Evolutionary conservation across 2,329 filamentous ascomycete genomes (phyloP).

Genomic region (Sclerotinia sclerotiorum): DNA sequence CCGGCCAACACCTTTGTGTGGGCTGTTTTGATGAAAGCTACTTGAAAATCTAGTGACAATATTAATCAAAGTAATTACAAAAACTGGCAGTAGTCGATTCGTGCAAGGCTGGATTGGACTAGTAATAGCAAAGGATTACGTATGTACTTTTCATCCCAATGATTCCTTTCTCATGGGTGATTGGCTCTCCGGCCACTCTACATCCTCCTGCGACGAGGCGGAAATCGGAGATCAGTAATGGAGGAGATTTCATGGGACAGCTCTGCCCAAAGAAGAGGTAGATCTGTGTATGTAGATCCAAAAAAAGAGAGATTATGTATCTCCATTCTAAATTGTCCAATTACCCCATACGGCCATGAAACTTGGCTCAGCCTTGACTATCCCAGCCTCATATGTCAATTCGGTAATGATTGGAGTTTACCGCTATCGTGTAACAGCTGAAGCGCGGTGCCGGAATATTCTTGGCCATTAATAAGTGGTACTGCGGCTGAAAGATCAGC

Average conservation of each 20-base stretch:
- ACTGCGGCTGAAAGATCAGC: slow-evolving; percentile 6
- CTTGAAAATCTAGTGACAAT: neutral
- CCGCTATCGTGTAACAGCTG: neutral
- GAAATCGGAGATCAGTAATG: neutral
- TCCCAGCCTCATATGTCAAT: neutral
- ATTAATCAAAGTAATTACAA: neutral
- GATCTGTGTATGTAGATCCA: slow-evolving; percentile 2
- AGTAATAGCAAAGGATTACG: neutral
- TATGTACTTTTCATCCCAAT: neutral
- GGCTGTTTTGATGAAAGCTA: neutral
- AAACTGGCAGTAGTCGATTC: neutral
- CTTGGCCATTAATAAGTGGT: neutral
- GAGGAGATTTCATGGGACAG: neutral
- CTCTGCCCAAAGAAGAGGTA: neutral
- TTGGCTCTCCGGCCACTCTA: neutral
- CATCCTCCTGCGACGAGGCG: neutral
- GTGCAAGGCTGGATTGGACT: neutral
- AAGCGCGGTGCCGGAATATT: neutral
- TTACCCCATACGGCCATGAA: neutral
- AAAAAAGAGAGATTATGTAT: neutral
- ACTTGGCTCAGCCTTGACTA: too few species aligned
- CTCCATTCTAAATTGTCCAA: too few species aligned
- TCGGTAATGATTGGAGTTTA: neutral
- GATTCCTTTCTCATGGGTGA: neutral
- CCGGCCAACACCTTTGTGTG: neutral